These are phyloP conservation scores for Dissophora globulifera DNA, from an alignment of 192 early-diverging fungal genomes.

Conservation along the genomic window DNA sequence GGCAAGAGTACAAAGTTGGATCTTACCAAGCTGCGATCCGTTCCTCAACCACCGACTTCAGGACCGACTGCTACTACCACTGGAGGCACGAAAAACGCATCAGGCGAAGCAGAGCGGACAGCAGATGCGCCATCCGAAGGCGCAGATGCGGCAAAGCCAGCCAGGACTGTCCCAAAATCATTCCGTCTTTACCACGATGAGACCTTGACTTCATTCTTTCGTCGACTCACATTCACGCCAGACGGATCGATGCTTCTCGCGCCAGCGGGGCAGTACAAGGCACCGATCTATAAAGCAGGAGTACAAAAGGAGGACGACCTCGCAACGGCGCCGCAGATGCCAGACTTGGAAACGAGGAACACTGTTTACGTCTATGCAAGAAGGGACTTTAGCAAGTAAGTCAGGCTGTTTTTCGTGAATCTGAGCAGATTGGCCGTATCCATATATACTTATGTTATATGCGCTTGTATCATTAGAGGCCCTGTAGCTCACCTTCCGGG, in stretches of 20 bases:
- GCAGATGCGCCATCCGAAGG: constrained; percentile 14
- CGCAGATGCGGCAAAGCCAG: constrained; percentile 29
- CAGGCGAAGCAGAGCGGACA: background rate
- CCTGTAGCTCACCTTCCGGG: constrained; percentile 79
- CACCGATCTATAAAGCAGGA: constrained; percentile 6
- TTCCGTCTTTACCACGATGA: constrained; percentile 85
- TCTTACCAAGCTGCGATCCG: constrained; percentile 35
- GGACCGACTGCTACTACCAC: background rate
- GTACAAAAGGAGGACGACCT: constrained; percentile 25
- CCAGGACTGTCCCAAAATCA: constrained; percentile 29
- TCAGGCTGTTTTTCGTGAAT: background rate
- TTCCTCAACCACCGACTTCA: constrained; percentile 2
- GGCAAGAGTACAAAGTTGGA: constrained; percentile 49
- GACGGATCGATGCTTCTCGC: constrained; percentile 87
- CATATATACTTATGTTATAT: background rate
- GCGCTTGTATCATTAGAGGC: constrained; percentile 42
- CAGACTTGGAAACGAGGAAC: constrained; percentile 61
- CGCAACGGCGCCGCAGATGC: constrained; percentile 1
- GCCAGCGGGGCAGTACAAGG: constrained; percentile 78
- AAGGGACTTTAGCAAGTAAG: constrained; percentile 63
- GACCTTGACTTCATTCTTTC: constrained; percentile 90
- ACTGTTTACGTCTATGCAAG: constrained; percentile 76
- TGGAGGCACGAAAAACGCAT: background rate
- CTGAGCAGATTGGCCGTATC: background rate
- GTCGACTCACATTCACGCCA: constrained; percentile 86